Evolutionary conservation across 768 basidiomycete species (phyloP), one percentile per base, ranked within the genome.

Genomic region (Termitomyces sp.): DNA sequence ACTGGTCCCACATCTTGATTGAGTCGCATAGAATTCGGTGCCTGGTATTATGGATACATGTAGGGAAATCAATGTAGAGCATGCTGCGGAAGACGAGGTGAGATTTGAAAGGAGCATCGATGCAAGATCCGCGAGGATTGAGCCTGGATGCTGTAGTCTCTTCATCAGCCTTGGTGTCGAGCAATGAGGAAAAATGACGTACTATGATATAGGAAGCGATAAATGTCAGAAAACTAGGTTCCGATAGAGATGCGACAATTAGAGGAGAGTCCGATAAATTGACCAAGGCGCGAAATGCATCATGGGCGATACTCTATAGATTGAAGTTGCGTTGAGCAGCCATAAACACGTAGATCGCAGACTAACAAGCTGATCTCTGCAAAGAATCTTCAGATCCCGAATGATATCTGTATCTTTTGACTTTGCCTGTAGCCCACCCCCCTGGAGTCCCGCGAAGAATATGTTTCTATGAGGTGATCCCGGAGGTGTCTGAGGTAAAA

Each of bases 71-170:
- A 98, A 72, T 8, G 80, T 72, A 11, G 82, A 76, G 65, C 91
- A 89, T 57, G 90, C 83, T 0, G 82, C 74, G 2, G 90, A 80
- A 48, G 91, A 87, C 5, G 90, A 83, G 9, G 94, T 91, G 38
- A 97, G 77, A 76, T 98, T 98, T n/a, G 95, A 96, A 11, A 98
- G 82, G 1, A 98, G 80, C 96, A 98, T 98, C n/a, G 93, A 84
- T 3, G 95, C 94, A 20, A 98, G 85, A 78, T 98, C 96, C 38
- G 94, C 94, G 32, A 98, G 88, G 60, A 90, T 86, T 11, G 96
- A 87, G 62, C 90, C 85, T n/a, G 92, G 90, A 74, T 94, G 91
- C 95, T 98, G 67, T 9, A 44, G 16, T 51, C 28, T 44, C n/a
- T 49, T 51, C 16, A 38, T 67, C n/a, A 66, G 51, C 28, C 42